Percentiles rank a stretch among this genome's conserved stretches.
These are phyloP conservation scores for Afroboletus lepidellus DNA, from an alignment of 1,284 basidiomycete species.

Conservation along the genomic window DNA sequence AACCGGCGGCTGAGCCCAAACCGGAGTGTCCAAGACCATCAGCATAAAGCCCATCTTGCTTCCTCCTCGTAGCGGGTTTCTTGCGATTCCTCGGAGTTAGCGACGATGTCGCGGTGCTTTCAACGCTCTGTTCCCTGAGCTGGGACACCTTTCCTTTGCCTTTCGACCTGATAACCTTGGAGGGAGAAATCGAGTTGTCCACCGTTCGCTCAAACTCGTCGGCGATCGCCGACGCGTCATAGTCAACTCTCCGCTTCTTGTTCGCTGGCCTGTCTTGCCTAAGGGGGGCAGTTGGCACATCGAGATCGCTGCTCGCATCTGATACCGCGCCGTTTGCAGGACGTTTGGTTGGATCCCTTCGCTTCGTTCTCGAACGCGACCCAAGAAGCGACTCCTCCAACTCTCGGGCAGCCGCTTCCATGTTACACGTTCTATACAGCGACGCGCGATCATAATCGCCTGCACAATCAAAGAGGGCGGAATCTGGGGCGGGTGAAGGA, in stretches of 20 bases:
- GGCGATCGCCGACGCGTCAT: slow-evolving; percentile 36
- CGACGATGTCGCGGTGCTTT: slow-evolving; percentile 37
- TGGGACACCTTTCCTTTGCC: slow-evolving; percentile 43
- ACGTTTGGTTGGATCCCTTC: slow-evolving; percentile 46
- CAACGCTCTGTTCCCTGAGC: slow-evolving; percentile 44
- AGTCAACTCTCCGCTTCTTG: slow-evolving; percentile 53
- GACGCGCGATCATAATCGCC: slow-evolving; percentile 28
- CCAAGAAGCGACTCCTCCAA: slow-evolving; percentile 43
- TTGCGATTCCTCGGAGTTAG: slow-evolving; percentile 41
- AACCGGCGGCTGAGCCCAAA: slow-evolving; percentile 53
- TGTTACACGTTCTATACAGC: slow-evolving; percentile 24
- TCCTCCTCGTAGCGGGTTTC: slow-evolving; percentile 43
- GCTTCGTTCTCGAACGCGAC: slow-evolving; percentile 32
- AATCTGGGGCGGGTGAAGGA: slow-evolving; percentile 34
- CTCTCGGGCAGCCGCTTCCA: slow-evolving; percentile 43
- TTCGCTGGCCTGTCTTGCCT: slow-evolving; percentile 36
- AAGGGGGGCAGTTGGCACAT: slow-evolving; percentile 31
- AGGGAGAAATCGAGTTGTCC: slow-evolving; percentile 30
- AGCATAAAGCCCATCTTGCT: slow-evolving; percentile 42
- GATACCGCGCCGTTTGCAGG: slow-evolving; percentile 46
- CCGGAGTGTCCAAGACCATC: slow-evolving; percentile 51
- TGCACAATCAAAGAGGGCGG: slow-evolving; percentile 31
- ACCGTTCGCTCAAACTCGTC: slow-evolving; percentile 44
- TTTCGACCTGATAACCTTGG: slow-evolving; percentile 28
- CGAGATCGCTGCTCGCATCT: slow-evolving; percentile 54